Evolutionary conservation across 1,139 yeast genomes (phyloP), one percentile per base, ranked within the genome.

Genomic region (Yamadazyma diddensiae): DNA sequence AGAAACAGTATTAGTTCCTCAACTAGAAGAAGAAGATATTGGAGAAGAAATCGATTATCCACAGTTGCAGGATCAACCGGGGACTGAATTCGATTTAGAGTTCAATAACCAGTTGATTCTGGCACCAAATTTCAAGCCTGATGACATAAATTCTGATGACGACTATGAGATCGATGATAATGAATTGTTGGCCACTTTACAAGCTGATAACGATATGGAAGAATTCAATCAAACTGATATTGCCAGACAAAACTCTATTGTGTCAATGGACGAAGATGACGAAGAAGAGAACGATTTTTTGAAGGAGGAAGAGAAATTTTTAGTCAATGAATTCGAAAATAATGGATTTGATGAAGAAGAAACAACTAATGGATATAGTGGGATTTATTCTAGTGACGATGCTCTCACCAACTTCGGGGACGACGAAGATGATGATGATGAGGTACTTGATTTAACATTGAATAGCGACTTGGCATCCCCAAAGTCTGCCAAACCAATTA

Each of bases 121-220:
- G 36, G 79, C 73, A 2, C 80, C 81, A 2, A 70, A 67, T 39
- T 59, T 75, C 38, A 64, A 65, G 31, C 79, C 73, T 13, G 73
- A 69, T 21, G 81, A 74, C 30, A 49, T 73, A 20, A 68, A 73
- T 43, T 78, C 87, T 0, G 88, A 81, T 38, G 85, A 74, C 8
- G 82, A 76, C 48, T 75, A 79, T 49, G 86, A 81, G 48, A 77
- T 82, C 40, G 88, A 82, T 51, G 83, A 80, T 47, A 82, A 81
- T 45, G 84, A 79, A 41, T 66, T 82, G 38, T 68, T 82, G 35
- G 82, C 82, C 26, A 79, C 87, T 1, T 62, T 79, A 31, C 83
- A 79, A 44, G 83, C 79, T 15, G 85, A 80, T 47, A 74, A 76
- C 42, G 83, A 77, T 42, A 58, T 70, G 22, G 72, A 72, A 26